Evolutionary conservation across 169 alveolate genomes (phyloP).

Genomic region (Plasmodium yoelii): DNA sequence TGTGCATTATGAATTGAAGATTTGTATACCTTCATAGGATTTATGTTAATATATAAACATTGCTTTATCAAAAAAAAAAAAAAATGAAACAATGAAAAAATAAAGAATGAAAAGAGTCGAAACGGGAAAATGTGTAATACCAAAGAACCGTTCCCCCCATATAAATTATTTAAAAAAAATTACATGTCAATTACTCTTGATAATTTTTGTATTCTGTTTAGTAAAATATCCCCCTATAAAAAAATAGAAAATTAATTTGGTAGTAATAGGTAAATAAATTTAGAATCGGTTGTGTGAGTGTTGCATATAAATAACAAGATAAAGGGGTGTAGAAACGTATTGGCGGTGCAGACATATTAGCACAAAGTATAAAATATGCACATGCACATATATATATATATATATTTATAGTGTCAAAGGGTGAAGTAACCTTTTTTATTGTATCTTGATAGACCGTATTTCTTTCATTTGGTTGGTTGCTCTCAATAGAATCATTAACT

Average conservation of each 20-base stretch:
- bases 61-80: too few species aligned
- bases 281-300: background rate
- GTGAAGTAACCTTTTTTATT: slow-evolving; percentile 84
- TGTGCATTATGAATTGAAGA: too few species aligned
- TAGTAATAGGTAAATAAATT: background rate
- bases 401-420: too few species aligned
- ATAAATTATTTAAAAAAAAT: slow-evolving; percentile 8
- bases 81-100: too few species aligned
- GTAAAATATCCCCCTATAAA: slow-evolving; percentile 90
- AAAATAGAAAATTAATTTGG: slow-evolving; percentile 4
- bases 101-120: background rate
- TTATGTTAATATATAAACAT: too few species aligned
- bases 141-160: background rate
- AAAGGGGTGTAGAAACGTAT: background rate
- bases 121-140: background rate
- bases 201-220: slow-evolving; percentile 93
- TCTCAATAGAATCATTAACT: slow-evolving; percentile 95
- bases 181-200: slow-evolving; percentile 94
- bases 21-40: too few species aligned
- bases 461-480: slow-evolving; percentile 91
- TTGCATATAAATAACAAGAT: too few species aligned
- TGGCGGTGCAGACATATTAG: too few species aligned
- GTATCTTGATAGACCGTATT: slow-evolving; percentile 89
- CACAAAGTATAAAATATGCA: too few species aligned
- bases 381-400: too few species aligned